A percentile compares a stretch with the other conserved stretches of the same genome.
Conservation (phyloP, 2,329 filamentous ascomycete species). For the Colletotrichum sojae region DNA sequence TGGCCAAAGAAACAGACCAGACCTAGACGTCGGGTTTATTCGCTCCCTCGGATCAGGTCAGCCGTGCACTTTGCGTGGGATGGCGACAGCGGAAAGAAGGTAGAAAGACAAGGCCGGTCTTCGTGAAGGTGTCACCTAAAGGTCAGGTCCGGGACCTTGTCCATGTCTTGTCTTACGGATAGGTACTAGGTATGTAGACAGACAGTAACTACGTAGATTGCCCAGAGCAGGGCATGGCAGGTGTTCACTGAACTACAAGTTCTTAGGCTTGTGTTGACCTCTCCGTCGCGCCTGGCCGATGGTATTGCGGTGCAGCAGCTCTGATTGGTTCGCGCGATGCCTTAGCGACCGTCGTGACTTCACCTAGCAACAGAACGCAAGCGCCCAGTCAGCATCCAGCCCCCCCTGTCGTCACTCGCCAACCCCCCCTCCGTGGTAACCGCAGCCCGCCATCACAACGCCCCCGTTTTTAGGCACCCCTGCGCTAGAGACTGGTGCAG, state of each 20-base stretch:
- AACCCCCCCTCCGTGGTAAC: conserved; percentile 14
- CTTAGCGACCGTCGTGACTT: conserved; percentile 23
- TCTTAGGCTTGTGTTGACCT: conserved; percentile 27
- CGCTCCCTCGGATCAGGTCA: conserved; percentile 1
- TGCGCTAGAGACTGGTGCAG: conserved; percentile 13
- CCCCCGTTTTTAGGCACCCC: neutral
- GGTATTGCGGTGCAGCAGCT: conserved; percentile 6
- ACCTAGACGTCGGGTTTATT: neutral
- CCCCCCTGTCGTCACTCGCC: conserved; percentile 24
- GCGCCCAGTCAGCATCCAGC: conserved; percentile 31
- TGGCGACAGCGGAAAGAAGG: conserved; percentile 13
- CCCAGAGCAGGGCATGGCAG: too few species aligned
- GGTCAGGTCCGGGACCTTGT: conserved; percentile 7
- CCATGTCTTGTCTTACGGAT: conserved; percentile 2
- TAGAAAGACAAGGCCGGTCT: conserved; percentile 7
- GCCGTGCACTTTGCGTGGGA: conserved; percentile 22
- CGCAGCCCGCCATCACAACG: neutral
- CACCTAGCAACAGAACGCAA: conserved; percentile 39
- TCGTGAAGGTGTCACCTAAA: conserved; percentile 35
- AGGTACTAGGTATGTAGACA: too few species aligned
- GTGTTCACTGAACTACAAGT: conserved; percentile 5
- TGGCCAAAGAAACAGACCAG: neutral
- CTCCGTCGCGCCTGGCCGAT: conserved; percentile 9
- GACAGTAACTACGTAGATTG: too few species aligned
- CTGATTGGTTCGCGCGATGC: conserved; percentile 39